Conservation (phyloP, 176 grass and related monocot genomes). For the Microstegium vimineum region DNA sequence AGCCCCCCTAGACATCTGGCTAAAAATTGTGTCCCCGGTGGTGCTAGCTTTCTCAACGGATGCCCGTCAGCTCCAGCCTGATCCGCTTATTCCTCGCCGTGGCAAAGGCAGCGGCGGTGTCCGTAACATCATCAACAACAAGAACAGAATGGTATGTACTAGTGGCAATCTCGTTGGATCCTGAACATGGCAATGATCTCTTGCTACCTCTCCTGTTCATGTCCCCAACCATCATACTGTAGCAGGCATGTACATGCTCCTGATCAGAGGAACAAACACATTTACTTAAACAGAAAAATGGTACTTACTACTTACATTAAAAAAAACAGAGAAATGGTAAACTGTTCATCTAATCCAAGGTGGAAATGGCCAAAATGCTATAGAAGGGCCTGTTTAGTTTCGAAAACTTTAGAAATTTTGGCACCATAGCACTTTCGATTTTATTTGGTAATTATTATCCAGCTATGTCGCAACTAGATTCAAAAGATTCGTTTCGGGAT, state of each 20-base stretch:
- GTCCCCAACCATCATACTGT: conserved; percentile 51
- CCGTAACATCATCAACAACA: conserved; percentile 52
- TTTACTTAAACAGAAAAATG: background rate
- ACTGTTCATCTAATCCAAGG: background rate
- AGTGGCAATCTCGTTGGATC: conserved; percentile 29
- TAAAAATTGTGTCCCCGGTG: conserved; percentile 54
- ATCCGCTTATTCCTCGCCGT: conserved; percentile 54
- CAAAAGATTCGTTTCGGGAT: too few species aligned
- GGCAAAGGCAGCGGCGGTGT: conserved; percentile 41
- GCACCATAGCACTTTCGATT: too few species aligned
- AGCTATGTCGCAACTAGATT: too few species aligned
- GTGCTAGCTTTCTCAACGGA: conserved; percentile 64
- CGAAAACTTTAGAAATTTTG: too few species aligned
- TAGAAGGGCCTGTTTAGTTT: too few species aligned
- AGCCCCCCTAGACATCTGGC: conserved; percentile 60
- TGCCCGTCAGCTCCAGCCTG: conserved; percentile 51
- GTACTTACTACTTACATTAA: too few species aligned
- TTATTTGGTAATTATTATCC: too few species aligned
- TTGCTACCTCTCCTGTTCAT: conserved; percentile 42
- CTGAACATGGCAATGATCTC: conserved; percentile 56
- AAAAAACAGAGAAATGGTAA: background rate
- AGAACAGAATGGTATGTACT: conserved; percentile 64
- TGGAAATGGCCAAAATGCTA: conserved; percentile 22
- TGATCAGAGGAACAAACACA: conserved; percentile 40
- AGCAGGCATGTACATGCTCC: conserved; percentile 71